These are phyloP conservation scores for Hanseniaspora taiwanica DNA, from an alignment of 805 yeast genomes.

Conservation along the genomic window DNA sequence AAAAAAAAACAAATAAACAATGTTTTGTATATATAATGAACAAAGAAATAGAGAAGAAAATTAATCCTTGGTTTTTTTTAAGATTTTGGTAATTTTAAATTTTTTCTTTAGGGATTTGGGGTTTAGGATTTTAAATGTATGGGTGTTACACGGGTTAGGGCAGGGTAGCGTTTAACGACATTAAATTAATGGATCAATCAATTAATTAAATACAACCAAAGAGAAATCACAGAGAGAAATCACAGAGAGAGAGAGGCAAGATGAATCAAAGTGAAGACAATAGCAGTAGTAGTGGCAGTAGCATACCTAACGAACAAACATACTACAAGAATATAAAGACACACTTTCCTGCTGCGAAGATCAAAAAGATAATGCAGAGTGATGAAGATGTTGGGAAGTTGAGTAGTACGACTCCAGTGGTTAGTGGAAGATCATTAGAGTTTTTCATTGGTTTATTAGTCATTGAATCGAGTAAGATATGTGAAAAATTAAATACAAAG, in stretches of 20 bases:
- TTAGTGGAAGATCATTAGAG: constrained; percentile 90
- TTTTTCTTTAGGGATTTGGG: no score
- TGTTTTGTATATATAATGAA: no score
- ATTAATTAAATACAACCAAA: no score
- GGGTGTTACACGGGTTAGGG: not conserved
- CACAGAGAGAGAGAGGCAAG: not conserved
- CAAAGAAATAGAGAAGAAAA: no score
- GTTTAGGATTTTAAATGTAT: no score
- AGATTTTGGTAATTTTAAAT: no score
- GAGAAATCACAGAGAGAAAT: not conserved
- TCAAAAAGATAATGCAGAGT: constrained; percentile 92
- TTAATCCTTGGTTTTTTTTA: no score
- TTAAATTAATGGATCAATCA: not conserved
- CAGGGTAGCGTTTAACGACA: not conserved
- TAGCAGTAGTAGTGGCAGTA: not conserved
- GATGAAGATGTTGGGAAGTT: constrained; percentile 98
- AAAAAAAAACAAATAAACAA: no score
- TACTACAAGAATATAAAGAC: constrained; percentile 40
- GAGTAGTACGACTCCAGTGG: constrained; percentile 97
- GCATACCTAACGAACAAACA: constrained; percentile 13
- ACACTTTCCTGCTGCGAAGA: constrained; percentile 85
- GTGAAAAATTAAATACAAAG: constrained; percentile 49
- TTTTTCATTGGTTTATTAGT: constrained; percentile 82
- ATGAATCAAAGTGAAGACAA: not conserved
- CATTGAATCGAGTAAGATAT: constrained; percentile 68